Evolutionary conservation across 1,139 yeast genomes (phyloP).

Genomic region (Sugiyamaella sp.): DNA sequence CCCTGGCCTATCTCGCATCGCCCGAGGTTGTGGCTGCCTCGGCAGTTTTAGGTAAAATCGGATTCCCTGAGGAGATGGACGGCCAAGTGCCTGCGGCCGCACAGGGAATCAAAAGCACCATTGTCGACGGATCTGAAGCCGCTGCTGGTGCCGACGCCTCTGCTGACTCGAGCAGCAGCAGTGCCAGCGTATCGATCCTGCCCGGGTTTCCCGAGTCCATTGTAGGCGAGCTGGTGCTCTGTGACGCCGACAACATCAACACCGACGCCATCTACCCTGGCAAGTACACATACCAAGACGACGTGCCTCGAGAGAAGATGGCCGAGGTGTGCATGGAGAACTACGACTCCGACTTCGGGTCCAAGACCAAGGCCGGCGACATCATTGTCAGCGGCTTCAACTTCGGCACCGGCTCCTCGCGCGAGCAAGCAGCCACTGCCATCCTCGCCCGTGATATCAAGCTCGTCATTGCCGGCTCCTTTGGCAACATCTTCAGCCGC

Average conservation of each 20-base stretch:
- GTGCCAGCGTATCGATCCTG: slow-evolving; percentile 63
- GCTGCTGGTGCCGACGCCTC: slow-evolving; percentile 38
- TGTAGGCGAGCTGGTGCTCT: slow-evolving; percentile 87
- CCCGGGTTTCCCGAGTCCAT: slow-evolving; percentile 90
- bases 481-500: slow-evolving; percentile 94
- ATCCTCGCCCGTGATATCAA: slow-evolving; percentile 92
- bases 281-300: slow-evolving; percentile 97
- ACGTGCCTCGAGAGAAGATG: slow-evolving; percentile 91
- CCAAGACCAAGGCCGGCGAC: slow-evolving; percentile 83
- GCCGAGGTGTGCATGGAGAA: slow-evolving; percentile 99
- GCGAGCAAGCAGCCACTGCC: slow-evolving; percentile 99
- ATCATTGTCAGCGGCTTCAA: slow-evolving; percentile 90
- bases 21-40: slow-evolving; percentile 99
- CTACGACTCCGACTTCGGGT: slow-evolving; percentile 84
- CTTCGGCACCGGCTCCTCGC: slow-evolving; percentile 98
- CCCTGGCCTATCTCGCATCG: slow-evolving; percentile 91
- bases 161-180: slow-evolving; percentile 39
- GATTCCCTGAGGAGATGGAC: slow-evolving; percentile 82
- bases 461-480: slow-evolving; percentile 93
- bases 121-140: slow-evolving; percentile 40
- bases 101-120: slow-evolving; percentile 55
- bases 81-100: slow-evolving; percentile 51
- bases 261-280: slow-evolving; percentile 99
- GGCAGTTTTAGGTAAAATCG: slow-evolving; percentile 90
- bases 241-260: slow-evolving; percentile 97